Conservation (phyloP, 2,329 filamentous ascomycete species). For the Aspergillus persii region DNA sequence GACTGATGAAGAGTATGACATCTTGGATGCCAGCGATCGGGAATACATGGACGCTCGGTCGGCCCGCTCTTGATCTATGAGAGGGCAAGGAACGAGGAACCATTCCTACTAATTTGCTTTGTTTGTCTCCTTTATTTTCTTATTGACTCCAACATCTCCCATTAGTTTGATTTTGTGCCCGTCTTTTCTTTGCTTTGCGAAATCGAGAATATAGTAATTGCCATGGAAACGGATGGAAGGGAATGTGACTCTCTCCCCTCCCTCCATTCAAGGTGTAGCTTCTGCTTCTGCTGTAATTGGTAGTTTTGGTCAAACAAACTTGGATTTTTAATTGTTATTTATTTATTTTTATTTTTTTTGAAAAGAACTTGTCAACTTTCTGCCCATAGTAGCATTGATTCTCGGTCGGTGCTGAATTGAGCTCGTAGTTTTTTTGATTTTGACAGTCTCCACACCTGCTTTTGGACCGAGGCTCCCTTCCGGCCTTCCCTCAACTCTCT, state of each 20-base stretch:
- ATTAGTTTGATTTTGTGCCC: not conserved
- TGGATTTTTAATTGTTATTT: no score
- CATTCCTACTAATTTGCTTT: not conserved
- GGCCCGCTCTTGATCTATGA: slow-evolving; percentile 17
- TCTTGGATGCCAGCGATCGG: slow-evolving; percentile 90
- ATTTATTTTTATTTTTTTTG: no score
- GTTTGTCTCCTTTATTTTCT: not conserved
- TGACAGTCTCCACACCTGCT: no score
- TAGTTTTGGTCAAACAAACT: not conserved
- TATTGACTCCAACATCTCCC: not conserved
- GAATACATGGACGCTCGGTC: slow-evolving; percentile 61
- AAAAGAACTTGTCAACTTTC: no score
- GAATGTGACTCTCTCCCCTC: not conserved
- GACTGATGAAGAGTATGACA: slow-evolving; percentile 98
- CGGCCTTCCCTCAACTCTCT: no score
- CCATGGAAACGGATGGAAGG: not conserved
- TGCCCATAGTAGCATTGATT: no score
- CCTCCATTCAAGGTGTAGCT: not conserved
- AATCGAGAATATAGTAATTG: not conserved
- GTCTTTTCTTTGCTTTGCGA: not conserved
- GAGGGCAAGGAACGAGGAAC: not conserved
- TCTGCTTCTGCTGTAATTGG: not conserved
- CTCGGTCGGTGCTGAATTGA: no score
- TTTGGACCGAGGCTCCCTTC: no score
- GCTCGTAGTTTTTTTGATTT: no score